phyloP scores from a whole-genome alignment of 2,329 filamentous ascomycete genomes.

The Zasmidium citrigriseum region DNA sequence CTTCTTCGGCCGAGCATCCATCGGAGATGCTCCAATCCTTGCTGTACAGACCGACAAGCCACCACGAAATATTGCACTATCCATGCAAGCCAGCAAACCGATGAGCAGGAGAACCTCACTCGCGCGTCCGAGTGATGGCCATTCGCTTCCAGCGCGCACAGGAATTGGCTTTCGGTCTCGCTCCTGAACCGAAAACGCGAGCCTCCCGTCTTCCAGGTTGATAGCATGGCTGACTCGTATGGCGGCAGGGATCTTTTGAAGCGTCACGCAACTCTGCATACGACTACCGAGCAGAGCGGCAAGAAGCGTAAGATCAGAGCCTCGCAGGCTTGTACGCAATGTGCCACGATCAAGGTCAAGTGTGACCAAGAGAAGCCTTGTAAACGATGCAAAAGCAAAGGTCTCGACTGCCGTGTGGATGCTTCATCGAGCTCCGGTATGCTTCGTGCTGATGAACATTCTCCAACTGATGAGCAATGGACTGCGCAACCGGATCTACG shows the following conservation, averaged over 20 bases:
- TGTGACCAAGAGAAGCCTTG: constrained; percentile 26
- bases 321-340: constrained; percentile 22
- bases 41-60: too few relatives aligned
- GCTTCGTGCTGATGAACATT: not conserved
- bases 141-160: too few relatives aligned
- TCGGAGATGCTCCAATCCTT: not conserved
- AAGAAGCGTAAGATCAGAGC: constrained; percentile 25
- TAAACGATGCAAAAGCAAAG: constrained; percentile 21
- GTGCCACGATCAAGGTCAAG: constrained; percentile 24
- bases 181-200: too few relatives aligned
- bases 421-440: constrained; percentile 3
- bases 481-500: constrained; percentile 1
- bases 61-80: too few relatives aligned
- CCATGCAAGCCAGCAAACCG: too few relatives aligned
- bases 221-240: not conserved
- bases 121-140: too few relatives aligned
- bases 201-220: too few relatives aligned
- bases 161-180: too few relatives aligned
- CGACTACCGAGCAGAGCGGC: constrained; percentile 18
- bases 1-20: constrained; percentile 9
- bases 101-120: too few relatives aligned
- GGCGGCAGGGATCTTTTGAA: constrained; percentile 20
- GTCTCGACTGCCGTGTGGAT: constrained; percentile 21
- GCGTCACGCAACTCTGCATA: constrained; percentile 22
- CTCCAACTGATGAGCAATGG: constrained; percentile 5